Base-by-base conservation (phyloP, 2,329 filamentous ascomycete genomes). In the Diaporthe sp. region DNA sequence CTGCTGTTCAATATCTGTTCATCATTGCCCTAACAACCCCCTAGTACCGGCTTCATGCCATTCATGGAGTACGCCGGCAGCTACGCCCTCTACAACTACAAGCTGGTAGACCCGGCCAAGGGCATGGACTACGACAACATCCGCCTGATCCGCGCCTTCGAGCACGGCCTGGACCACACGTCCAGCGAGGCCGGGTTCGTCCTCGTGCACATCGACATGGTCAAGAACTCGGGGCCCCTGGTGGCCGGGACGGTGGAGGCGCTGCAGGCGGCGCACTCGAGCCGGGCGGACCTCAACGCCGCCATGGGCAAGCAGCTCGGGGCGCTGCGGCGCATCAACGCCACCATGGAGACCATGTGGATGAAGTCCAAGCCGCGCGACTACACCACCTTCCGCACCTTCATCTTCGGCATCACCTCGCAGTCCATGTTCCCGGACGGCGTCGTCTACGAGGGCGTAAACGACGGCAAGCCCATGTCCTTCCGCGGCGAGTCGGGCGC, bases 151-250 rank as follows among this genome's bases (percentile, higher is more conserved):
- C 94, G 96, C 49, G 96, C 95, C 34, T 98, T 98, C 80, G 96
- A 98, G 85, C 91, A 93, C 80, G 96, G 96, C 20, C 91, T 98
- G 12, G 94, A 98, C 83, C 94, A 94, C 0, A 90, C 89, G 44
- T 97, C 95, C 4, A 98, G 95, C 10, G 96, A 98, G 84, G 96
- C 96, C 0, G 96, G 96, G 68, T 98, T 98, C 83, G 95, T 98
- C n/a, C 90, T 98, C 17, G 96, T 97, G 6, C 96, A 98, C 84
- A 92, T 98, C 71, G 95, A 97, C 84, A 98, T 98, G 96, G 96
- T 98, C 68, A 93, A 92, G 82, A 92, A 98, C 84, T 96, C 95
- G 0, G 93, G 93, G 0, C 90, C 92, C 0, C 88, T 98, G 1
- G 92, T 98, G 63, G 89, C 91, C 57, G 95, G 95, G 44, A 91